Conservation (phyloP, 2,329 filamentous ascomycete genomes). For the Lasiodiplodia hormozganensis region DNA sequence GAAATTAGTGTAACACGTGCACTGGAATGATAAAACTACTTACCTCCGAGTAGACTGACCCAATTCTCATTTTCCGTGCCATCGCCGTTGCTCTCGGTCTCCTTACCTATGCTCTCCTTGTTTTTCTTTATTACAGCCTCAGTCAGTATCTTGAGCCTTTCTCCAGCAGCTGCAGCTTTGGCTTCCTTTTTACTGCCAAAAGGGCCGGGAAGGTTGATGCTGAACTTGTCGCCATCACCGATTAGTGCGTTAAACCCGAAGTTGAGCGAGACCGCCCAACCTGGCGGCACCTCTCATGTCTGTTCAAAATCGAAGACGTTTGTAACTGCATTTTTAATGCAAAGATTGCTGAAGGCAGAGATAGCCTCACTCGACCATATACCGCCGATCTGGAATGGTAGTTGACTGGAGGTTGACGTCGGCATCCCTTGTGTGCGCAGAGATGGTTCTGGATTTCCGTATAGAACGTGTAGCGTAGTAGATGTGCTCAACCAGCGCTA, state of each 20-base stretch:
- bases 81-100: conserved; percentile 17
- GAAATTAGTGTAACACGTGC: background rate
- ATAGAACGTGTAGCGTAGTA: too few species aligned
- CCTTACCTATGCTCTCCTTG: conserved; percentile 34
- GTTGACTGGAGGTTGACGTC: background rate
- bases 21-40: background rate
- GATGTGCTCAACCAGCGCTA: too few species aligned
- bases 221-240: conserved; percentile 32
- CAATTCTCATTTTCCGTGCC: conserved; percentile 41
- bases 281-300: background rate
- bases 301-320: background rate
- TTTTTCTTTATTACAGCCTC: conserved; percentile 35
- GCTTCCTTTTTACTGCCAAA: conserved; percentile 51
- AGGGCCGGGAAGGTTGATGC: conserved; percentile 34
- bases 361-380: conserved; percentile 3
- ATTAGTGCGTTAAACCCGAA: conserved; percentile 35
- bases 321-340: conserved; percentile 5
- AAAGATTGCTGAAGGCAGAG: conserved; percentile 29
- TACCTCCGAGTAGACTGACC: conserved; percentile 43
- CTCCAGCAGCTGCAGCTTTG: conserved; percentile 48
- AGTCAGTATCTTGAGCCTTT: conserved; percentile 40
- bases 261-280: conserved; percentile 36
- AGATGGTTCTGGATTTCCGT: too few species aligned
- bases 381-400: background rate
- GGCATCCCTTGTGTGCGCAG: background rate